Base-by-base conservation (phyloP, 257 asterid species). In the Paulownia fortunei region DNA sequence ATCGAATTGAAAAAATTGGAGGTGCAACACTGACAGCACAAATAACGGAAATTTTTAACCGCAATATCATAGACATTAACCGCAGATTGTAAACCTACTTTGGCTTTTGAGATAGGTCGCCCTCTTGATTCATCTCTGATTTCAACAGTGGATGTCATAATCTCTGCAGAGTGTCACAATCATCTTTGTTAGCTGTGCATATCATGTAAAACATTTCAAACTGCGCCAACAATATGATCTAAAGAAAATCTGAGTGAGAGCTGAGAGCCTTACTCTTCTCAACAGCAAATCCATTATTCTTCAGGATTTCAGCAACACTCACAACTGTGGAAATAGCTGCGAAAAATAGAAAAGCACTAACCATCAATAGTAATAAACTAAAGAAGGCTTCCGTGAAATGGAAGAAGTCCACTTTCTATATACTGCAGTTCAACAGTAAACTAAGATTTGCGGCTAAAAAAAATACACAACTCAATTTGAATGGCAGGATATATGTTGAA, bases 321-420 rank as follows among this genome's bases (percentile, higher is more conserved):
- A 91, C 97, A 66, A 89, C 95, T 0, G 97, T 91, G 37, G 97
- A 84, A 77, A 91, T 91, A 74, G 97, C 95, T 91, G 88, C 78
- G n/a, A 82, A 27, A 67, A 4, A 60, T 10, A 46, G 68, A 65
- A 82, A 42, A 6, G 46, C 27, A 60, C 27, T 49, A n/a, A 67
- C 19, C 26, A 76, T 74, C 58, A 77, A 16, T 21, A 39, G 27
- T 36, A 62, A 65, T 34, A 66, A 76, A 72, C 37, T 30, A 36
- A 21, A 69, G 41, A n/a, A 37, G 70, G 47, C 42, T 37, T 42
- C 60, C 51, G 37, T 1, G 44, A 63, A 74, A 16, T 42, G 0
- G 37, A 36, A 21, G 6, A 34, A 65, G 1, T 6, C 13, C 30
- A 5, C 41, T 16, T 13, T 18, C 62, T 23, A 41, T 26, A 58